These are phyloP conservation scores for Botrytis hyacinthi DNA, from an alignment of 2,329 filamentous ascomycete genomes.

Conservation along the genomic window DNA sequence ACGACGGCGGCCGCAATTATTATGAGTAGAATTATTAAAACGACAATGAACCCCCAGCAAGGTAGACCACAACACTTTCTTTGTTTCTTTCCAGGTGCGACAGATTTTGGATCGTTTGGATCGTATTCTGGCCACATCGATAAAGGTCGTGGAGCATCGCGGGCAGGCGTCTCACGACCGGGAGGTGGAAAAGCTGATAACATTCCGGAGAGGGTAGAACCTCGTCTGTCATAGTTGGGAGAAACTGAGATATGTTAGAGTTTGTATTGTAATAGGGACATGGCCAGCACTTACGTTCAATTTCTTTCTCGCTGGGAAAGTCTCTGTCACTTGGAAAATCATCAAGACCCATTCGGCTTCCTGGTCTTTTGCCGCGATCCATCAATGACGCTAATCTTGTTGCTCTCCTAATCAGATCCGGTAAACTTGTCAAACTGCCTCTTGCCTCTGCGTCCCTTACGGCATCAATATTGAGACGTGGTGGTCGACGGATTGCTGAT, in stretches of 20 bases:
- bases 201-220: slow-evolving; percentile 55
- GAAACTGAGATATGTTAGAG: slow-evolving; percentile 10
- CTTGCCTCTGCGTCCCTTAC: slow-evolving; percentile 78
- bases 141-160: slow-evolving; percentile 41
- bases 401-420: slow-evolving; percentile 85
- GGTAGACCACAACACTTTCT: slow-evolving; percentile 80
- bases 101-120: slow-evolving; percentile 26
- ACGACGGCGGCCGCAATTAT: slow-evolving; percentile 79
- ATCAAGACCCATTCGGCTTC: slow-evolving; percentile 54
- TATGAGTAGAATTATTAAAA: slow-evolving; percentile 63
- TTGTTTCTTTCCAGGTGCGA: slow-evolving; percentile 37
- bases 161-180: slow-evolving; percentile 47
- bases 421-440: slow-evolving; percentile 86
- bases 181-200: slow-evolving; percentile 64
- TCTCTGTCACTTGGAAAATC: slow-evolving; percentile 47
- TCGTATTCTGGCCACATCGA: slow-evolving; percentile 39
- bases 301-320: slow-evolving; percentile 31
- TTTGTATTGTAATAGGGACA: not conserved
- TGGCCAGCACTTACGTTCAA: slow-evolving; percentile 27
- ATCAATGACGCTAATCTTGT: slow-evolving; percentile 84
- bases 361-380: slow-evolving; percentile 71
- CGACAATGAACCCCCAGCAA: slow-evolving; percentile 70
- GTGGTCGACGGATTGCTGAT: slow-evolving; percentile 62
- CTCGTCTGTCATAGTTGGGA: slow-evolving; percentile 26
- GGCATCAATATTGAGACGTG: slow-evolving; percentile 76